These are phyloP conservation scores for Cryptosporidium bovis DNA, from an alignment of 169 alveolate genomes.

Conservation along the genomic window DNA sequence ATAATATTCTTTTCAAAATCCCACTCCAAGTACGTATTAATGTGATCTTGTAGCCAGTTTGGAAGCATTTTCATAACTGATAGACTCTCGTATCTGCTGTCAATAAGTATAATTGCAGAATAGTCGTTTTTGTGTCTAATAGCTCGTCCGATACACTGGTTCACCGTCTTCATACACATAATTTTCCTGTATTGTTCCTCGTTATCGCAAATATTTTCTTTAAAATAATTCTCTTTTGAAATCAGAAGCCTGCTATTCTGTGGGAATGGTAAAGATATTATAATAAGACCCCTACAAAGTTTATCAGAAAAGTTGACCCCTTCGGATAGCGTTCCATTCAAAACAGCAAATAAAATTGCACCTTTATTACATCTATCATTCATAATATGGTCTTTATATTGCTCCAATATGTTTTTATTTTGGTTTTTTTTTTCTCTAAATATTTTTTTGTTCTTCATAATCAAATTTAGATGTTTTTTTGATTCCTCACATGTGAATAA, in stretches of 20 bases:
- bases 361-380: slow-evolving; percentile 78
- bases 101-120: slow-evolving; percentile 92
- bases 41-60: slow-evolving; percentile 76
- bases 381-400: slow-evolving; percentile 19
- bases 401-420: slow-evolving; percentile 41
- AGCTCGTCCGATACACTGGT: slow-evolving; percentile 97
- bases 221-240: slow-evolving; percentile 72
- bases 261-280: slow-evolving; percentile 95
- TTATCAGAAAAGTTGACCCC: slow-evolving; percentile 96
- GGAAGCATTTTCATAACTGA: slow-evolving; percentile 77
- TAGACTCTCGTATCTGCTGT: slow-evolving; percentile 82
- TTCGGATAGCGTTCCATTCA: slow-evolving; percentile 94
- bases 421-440: slow-evolving; percentile 75
- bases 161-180: slow-evolving; percentile 92
- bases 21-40: slow-evolving; percentile 30
- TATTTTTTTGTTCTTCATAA: slow-evolving; percentile 69
- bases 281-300: slow-evolving; percentile 91
- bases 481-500: slow-evolving; percentile 59
- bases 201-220: slow-evolving; percentile 12
- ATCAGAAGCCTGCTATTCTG: slow-evolving; percentile 77
- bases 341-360: slow-evolving; percentile 91
- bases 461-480: slow-evolving; percentile 19
- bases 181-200: slow-evolving; percentile 80
- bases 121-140: slow-evolving; percentile 95
- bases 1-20: slow-evolving; percentile 25